These are phyloP conservation scores for Fibroporia radiculosa DNA, from an alignment of 768 basidiomycete species.

Conservation along the genomic window DNA sequence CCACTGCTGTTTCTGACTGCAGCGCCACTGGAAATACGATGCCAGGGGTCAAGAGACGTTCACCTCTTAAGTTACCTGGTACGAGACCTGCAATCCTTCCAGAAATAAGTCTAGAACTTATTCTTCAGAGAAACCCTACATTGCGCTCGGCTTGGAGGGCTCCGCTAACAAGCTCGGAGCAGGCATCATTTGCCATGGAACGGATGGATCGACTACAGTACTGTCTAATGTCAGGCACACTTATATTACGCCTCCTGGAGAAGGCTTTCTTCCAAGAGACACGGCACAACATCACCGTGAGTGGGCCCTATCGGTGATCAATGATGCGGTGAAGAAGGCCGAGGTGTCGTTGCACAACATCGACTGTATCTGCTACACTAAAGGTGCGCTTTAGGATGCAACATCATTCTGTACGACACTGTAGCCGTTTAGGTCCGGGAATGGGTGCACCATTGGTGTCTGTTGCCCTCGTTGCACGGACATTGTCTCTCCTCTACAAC, in stretches of 20 bases:
- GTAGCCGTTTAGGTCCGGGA: slow-evolving; percentile 70
- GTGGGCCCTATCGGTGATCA: slow-evolving; percentile 81
- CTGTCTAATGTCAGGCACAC: slow-evolving; percentile 94
- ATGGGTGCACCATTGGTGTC: slow-evolving; percentile 98
- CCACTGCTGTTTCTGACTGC: too few species aligned
- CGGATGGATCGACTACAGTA: slow-evolving; percentile 65
- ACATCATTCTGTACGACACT: background rate
- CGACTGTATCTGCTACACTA: slow-evolving; percentile 95
- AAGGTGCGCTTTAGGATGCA: slow-evolving; percentile 46
- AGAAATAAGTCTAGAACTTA: background rate
- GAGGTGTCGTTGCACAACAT: slow-evolving; percentile 65
- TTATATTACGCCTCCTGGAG: slow-evolving; percentile 97
- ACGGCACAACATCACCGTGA: slow-evolving; percentile 94
- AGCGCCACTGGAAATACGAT: too few species aligned
- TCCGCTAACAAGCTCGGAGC: slow-evolving; percentile 97
- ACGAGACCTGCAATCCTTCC: background rate
- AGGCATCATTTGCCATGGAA: slow-evolving; percentile 80
- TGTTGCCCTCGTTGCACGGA: slow-evolving; percentile 89
- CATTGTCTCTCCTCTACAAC: slow-evolving; percentile 75
- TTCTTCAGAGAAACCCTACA: slow-evolving; percentile 50
- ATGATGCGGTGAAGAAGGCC: slow-evolving; percentile 65
- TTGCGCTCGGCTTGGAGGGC: slow-evolving; percentile 96
- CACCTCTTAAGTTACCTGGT: slow-evolving; percentile 29
- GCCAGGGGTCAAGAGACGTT: slow-evolving; percentile 18
- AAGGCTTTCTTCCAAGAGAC: slow-evolving; percentile 94